Base-by-base conservation (phyloP, 371 early-diverging fungal genomes). In the Apophysomyces variabilis region DNA sequence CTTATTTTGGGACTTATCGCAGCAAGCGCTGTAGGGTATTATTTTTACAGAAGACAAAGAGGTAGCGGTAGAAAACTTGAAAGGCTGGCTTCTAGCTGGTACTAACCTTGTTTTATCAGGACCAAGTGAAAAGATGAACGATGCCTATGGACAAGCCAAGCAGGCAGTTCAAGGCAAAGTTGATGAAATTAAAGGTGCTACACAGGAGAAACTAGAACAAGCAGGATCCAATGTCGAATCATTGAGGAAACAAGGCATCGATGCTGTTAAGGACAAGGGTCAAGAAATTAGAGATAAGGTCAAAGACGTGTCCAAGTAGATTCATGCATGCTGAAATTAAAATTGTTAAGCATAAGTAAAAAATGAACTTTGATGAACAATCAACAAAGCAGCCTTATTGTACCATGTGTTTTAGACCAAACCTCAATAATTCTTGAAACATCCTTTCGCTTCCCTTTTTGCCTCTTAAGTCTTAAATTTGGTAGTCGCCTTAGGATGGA, bases 181-280 rank as follows among this genome's bases (percentile, higher is more conserved):
- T 7, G 59, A 32, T 13, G 58, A 58, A n/a, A 50, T 38, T n/a
- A 50, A 43, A n/a, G 54, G 54, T 50, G 54, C 21, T 50, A 26
- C 54, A 26, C 54, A 50, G 21, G 54, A 60, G 11, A 43, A 21
- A 7, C 18, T 37, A 3, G n/a, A 38, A 26, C 18, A 46, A 62
- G 50, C 37, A n/a, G 38, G 54, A 62, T 8, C 21, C 60, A 50
- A 62, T 21, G 56, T 18, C 16, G 38, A 62, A 21, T 26, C 56
- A 7, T 62, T 50, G 54, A 38, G 54, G 26, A 35, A 18, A 1
- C 37, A 39, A 21, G 45, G 63, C 43, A 65, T 64, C 9, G 69
- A 64, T 18, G 64, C 35, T n/a, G 69, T 54, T 0, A 64, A 58
- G 36, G 38, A 64, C 12, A 58, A 39, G 57, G 64, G 57, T 26